Percentiles rank a stretch among this genome's conserved stretches.
Conservation (phyloP, 2,329 filamentous ascomycete genomes). For the Clathrospora elynae region DNA sequence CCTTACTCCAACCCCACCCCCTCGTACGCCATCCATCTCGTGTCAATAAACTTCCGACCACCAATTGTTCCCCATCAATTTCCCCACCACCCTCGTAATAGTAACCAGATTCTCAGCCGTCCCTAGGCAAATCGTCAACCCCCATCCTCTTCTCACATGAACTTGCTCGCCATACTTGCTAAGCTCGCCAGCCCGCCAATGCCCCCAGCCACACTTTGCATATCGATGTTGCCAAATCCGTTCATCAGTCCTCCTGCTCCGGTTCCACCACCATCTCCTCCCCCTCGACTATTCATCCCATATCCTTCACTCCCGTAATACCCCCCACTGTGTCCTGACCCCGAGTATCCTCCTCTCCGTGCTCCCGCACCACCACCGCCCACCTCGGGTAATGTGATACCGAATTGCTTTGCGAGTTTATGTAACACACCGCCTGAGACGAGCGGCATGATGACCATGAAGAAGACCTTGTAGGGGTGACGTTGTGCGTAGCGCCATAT, state of each 20-base stretch:
- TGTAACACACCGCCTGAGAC: slow-evolving; percentile 81
- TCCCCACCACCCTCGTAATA: slow-evolving; percentile 10
- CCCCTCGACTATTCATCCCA: slow-evolving; percentile 41
- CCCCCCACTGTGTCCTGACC: slow-evolving; percentile 39
- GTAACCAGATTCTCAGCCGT: slow-evolving; percentile 17
- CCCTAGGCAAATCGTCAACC: slow-evolving; percentile 14
- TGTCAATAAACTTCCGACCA: not conserved
- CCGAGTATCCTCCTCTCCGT: slow-evolving; percentile 28
- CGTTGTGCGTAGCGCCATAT: slow-evolving; percentile 80
- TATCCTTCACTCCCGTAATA: slow-evolving; percentile 56
- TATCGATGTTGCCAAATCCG: slow-evolving; percentile 34
- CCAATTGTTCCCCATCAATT: not conserved
- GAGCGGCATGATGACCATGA: slow-evolving; percentile 86
- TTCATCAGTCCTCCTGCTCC: slow-evolving; percentile 34
- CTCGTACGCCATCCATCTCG: not conserved
- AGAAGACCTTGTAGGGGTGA: slow-evolving; percentile 87
- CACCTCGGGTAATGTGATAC: slow-evolving; percentile 71
- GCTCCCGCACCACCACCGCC: slow-evolving; percentile 31
- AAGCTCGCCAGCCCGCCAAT: slow-evolving; percentile 55
- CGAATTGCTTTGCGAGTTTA: slow-evolving; percentile 77
- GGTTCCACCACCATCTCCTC: slow-evolving; percentile 30
- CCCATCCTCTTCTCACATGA: slow-evolving; percentile 48
- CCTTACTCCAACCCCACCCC: not conserved
- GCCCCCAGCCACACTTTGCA: slow-evolving; percentile 41
- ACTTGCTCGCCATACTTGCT: slow-evolving; percentile 54